Evolutionary conservation across 768 basidiomycete species (phyloP).

Genomic region (Cubamyces lactineus): DNA sequence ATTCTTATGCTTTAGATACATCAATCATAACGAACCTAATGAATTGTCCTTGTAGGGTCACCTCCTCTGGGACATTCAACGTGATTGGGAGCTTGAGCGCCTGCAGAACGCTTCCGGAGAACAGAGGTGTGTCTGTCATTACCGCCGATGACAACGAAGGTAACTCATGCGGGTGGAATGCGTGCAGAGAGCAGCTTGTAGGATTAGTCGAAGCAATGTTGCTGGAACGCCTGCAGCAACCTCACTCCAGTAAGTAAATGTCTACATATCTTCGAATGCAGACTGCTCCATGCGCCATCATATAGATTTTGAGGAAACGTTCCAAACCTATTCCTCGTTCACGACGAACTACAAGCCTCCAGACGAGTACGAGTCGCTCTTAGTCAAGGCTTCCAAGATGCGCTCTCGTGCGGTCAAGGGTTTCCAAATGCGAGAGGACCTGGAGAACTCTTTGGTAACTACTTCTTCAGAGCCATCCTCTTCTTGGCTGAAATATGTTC

Average conservation of each 20-base stretch:
- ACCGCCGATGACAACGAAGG: neutral
- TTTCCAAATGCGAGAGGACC: slow-evolving; percentile 63
- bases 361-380: slow-evolving; percentile 73
- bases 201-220: slow-evolving; percentile 59
- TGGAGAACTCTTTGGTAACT: slow-evolving; percentile 64
- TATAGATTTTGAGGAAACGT: slow-evolving; percentile 78
- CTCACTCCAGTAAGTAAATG: slow-evolving; percentile 65
- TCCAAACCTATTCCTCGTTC: slow-evolving; percentile 86
- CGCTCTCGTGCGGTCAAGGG: slow-evolving; percentile 61
- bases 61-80: slow-evolving; percentile 68
- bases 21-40: neutral
- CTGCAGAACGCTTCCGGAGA: slow-evolving; percentile 51
- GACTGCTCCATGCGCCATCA: no score
- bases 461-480: neutral
- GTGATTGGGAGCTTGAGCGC: slow-evolving; percentile 74
- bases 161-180: neutral
- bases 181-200: slow-evolving; percentile 46
- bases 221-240: slow-evolving; percentile 70
- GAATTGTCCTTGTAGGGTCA: slow-evolving; percentile 53
- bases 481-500: neutral
- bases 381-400: slow-evolving; percentile 78
- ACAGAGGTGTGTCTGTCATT: slow-evolving; percentile 47
- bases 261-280: no score
- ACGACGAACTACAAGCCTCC: slow-evolving; percentile 77
- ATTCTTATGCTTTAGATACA: neutral